Conservation (phyloP, 2,329 filamentous ascomycete genomes). For the Fusarium sp. region DNA sequence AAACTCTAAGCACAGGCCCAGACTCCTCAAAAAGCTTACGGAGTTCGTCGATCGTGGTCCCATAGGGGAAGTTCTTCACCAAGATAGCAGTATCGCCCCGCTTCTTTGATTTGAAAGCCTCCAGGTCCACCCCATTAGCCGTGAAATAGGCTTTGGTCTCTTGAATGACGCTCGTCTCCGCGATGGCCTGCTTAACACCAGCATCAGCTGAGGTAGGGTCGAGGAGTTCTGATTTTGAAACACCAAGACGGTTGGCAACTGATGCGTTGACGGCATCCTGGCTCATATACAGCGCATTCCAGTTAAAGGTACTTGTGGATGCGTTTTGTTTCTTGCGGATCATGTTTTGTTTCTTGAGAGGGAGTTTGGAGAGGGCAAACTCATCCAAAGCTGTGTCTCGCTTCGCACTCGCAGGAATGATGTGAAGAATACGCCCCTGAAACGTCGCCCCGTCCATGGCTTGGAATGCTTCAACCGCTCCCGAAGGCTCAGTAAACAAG, state of each 20-base stretch:
- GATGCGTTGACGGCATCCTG: constrained; percentile 94
- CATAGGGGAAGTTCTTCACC: constrained; percentile 94
- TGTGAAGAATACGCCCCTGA: constrained; percentile 90
- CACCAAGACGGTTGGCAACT: constrained; percentile 84
- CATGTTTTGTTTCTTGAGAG: constrained; percentile 92
- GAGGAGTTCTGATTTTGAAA: constrained; percentile 90
- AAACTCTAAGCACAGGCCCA: constrained; percentile 80
- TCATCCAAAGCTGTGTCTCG: constrained; percentile 86
- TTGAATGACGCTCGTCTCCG: constrained; percentile 95
- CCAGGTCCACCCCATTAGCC: constrained; percentile 87
- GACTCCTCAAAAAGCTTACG: constrained; percentile 85
- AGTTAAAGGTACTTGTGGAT: constrained; percentile 84
- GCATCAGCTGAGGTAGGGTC: constrained; percentile 97
- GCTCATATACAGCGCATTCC: constrained; percentile 99
- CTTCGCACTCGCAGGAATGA: constrained; percentile 86
- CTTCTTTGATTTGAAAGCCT: constrained; percentile 87
- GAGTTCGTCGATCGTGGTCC: constrained; percentile 82
- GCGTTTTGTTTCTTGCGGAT: constrained; percentile 87
- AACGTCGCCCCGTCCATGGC: constrained; percentile 86
- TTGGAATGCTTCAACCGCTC: constrained; percentile 82
- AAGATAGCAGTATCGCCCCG: constrained; percentile 89
- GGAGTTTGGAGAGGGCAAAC: constrained; percentile 88
- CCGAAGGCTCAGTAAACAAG: constrained; percentile 76
- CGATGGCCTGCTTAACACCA: constrained; percentile 95
- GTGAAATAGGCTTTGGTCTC: constrained; percentile 94